These are phyloP conservation scores for Yarrowia divulgata DNA, from an alignment of 805 yeast genomes.

Conservation along the genomic window DNA sequence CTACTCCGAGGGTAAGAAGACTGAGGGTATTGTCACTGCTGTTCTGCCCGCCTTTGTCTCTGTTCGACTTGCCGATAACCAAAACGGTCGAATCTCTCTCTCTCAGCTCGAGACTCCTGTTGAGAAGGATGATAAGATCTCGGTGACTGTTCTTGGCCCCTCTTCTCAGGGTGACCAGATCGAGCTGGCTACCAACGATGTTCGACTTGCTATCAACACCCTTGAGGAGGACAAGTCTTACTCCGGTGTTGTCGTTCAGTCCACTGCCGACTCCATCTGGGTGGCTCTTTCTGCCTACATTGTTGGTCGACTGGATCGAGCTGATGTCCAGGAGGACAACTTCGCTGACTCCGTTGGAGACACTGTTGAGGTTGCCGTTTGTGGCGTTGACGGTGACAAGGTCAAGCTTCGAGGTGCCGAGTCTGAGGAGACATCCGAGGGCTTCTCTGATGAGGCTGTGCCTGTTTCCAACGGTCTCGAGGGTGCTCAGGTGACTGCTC, in stretches of 20 bases:
- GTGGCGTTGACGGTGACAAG: conserved; percentile 28
- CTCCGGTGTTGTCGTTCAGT: conserved; percentile 28
- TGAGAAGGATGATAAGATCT: conserved; percentile 69
- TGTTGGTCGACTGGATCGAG: conserved; percentile 30
- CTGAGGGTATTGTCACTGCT: conserved; percentile 66
- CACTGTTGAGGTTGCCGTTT: conserved; percentile 31
- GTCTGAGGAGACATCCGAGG: conserved; percentile 9
- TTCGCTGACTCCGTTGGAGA: conserved; percentile 8
- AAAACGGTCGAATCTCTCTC: conserved; percentile 80
- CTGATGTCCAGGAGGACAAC: conserved; percentile 20
- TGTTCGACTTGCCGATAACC: conserved; percentile 76
- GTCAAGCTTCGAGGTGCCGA: conserved; percentile 37
- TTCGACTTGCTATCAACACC: conserved; percentile 5
- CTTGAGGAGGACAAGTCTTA: conserved; percentile 12
- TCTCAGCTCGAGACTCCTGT: conserved; percentile 63
- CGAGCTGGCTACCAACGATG: conserved; percentile 36
- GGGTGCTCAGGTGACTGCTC: conserved; percentile 26
- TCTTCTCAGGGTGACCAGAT: conserved; percentile 37
- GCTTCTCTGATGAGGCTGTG: conserved; percentile 19
- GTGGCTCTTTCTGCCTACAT: conserved; percentile 33
- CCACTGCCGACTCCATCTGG: conserved; percentile 10
- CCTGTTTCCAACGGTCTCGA: conserved; percentile 21
- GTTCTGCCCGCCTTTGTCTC: conserved; percentile 77
- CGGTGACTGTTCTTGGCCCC: conserved; percentile 67
- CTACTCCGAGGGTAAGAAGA: conserved; percentile 63